phyloP scores from a whole-genome alignment of 352 stramenopile species.

The Globisporangium paddicum region DNA sequence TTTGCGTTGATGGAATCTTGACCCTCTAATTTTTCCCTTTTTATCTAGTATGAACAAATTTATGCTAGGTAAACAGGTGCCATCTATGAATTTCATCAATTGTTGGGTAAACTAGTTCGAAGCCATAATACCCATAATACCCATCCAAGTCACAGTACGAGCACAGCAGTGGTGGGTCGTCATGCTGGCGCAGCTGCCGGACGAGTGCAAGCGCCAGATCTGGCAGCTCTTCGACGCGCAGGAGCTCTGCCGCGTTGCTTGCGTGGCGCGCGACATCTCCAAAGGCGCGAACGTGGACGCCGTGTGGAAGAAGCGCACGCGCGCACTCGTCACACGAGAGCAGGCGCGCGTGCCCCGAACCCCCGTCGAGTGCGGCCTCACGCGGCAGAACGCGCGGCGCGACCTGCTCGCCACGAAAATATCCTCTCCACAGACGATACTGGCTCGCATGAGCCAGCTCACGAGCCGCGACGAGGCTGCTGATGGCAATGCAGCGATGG shows the following conservation, averaged over 20 bases:
- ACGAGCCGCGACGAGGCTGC: background rate
- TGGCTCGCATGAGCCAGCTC: background rate
- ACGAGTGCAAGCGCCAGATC: constrained; percentile 62
- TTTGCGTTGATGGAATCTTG: too few relatives aligned
- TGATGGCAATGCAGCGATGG: background rate
- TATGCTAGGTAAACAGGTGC: too few relatives aligned
- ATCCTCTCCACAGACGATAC: background rate
- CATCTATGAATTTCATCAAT: too few relatives aligned
- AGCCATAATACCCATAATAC: too few relatives aligned
- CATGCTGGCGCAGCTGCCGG: constrained; percentile 43
- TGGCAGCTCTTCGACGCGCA: constrained; percentile 43
- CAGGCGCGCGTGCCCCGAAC: constrained; percentile 7
- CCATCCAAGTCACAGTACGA: too few relatives aligned
- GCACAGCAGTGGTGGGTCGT: too few relatives aligned
- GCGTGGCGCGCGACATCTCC: constrained; percentile 24
- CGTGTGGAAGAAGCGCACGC: constrained; percentile 36
- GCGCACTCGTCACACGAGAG: constrained; percentile 21
- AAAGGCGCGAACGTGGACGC: constrained; percentile 29
- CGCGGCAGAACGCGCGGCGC: constrained; percentile 28
- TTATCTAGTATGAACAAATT: too few relatives aligned
- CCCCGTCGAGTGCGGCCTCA: constrained; percentile 21
- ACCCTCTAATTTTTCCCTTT: too few relatives aligned
- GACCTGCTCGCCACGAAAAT: constrained; percentile 12
- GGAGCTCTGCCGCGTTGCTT: constrained; percentile 48
- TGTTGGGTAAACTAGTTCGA: too few relatives aligned